Base-by-base conservation (phyloP, 2,329 filamentous ascomycete species). In the Cladosporium sp. region DNA sequence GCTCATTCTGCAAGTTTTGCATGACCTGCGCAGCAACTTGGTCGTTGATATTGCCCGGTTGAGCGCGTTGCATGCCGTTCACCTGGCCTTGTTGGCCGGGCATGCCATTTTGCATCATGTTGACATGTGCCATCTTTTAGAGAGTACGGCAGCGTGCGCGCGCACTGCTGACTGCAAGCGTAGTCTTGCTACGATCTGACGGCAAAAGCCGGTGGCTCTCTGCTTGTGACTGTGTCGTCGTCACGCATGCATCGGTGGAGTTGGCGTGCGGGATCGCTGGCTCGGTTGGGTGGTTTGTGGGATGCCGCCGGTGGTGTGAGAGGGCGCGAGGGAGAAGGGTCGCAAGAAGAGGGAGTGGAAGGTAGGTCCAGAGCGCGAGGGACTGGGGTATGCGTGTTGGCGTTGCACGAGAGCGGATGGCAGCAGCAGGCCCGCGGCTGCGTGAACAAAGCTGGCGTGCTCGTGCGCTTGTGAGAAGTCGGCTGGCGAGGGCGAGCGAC, bases 61-160 rank as follows among this genome's bases (percentile, higher is more conserved):
- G 71, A 43, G 73, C 69, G n/a, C 69, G 67, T 64, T 72, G 73
- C 70, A 74, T 72, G 62, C 61, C 64, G 65, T 70, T 70, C 66
- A 70, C 28, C 39, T 64, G 63, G 63, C 51, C 49, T 25, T 65
- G 63, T 25, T 65, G 63, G 32, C 54, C 63, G 23, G 62, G 62
- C 66, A 67, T 67, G 66, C 66, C 63, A 28, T 67, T 67, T 18
- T 25, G 61, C 65, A 66, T 66, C 65, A 66, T 66, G 54, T 65
- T 67, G 36, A 62, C 39, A 46, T 66, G 60, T 26, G 63, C 65
- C 65, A 66, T 67, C 28, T 34, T 36, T 25, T 53, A 8, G 28
- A 10, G 10, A 23, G 8, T 18, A 5, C 30, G 14, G 14, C 36
- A 39, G 39, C 39, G 39, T 46, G 39, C 39, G 48, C 25, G 46